Evolutionary conservation across 75 land plant species (phyloP).

Genomic region (Cunninghamia lanceolata): DNA sequence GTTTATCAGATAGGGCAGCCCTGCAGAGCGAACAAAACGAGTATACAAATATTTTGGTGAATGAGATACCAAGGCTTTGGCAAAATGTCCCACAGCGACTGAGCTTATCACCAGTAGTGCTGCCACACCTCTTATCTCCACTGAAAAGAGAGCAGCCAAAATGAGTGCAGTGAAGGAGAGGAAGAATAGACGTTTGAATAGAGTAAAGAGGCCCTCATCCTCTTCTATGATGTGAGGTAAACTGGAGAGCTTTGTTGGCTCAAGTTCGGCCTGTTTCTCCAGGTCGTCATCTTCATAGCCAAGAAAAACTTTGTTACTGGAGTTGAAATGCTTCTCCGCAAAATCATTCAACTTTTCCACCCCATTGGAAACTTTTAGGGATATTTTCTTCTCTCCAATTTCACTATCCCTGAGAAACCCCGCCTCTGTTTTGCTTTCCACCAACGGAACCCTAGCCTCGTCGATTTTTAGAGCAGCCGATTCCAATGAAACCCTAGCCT

Average conservation of each 20-base stretch:
- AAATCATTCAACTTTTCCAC: too few species aligned
- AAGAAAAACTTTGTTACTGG: too few species aligned
- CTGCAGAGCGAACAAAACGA: too few species aligned
- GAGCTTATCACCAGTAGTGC: conserved; percentile 59
- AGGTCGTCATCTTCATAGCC: neutral
- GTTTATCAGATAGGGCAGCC: too few species aligned
- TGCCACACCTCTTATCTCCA: conserved; percentile 29
- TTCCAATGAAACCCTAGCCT: too few species aligned
- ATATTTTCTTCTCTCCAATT: too few species aligned
- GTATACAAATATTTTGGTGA: conserved; percentile 63
- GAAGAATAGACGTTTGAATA: conserved; percentile 46
- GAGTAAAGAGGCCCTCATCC: conserved; percentile 39
- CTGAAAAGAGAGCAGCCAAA: conserved; percentile 35
- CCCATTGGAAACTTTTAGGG: too few species aligned
- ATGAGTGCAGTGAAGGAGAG: conserved; percentile 18
- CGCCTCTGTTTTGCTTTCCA: too few species aligned
- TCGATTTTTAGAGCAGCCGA: too few species aligned
- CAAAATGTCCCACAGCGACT: conserved; percentile 69
- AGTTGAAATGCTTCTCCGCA: too few species aligned
- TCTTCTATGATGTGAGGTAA: neutral
- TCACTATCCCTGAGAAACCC: too few species aligned
- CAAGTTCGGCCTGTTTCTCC: neutral
- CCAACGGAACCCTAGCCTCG: too few species aligned
- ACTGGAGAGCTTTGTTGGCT: neutral
- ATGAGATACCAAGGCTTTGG: conserved; percentile 35